Evolutionary conservation across 192 early-diverging fungal genomes (phyloP), one percentile per base, ranked within the genome.

Genomic region (Coemansia sp.): DNA sequence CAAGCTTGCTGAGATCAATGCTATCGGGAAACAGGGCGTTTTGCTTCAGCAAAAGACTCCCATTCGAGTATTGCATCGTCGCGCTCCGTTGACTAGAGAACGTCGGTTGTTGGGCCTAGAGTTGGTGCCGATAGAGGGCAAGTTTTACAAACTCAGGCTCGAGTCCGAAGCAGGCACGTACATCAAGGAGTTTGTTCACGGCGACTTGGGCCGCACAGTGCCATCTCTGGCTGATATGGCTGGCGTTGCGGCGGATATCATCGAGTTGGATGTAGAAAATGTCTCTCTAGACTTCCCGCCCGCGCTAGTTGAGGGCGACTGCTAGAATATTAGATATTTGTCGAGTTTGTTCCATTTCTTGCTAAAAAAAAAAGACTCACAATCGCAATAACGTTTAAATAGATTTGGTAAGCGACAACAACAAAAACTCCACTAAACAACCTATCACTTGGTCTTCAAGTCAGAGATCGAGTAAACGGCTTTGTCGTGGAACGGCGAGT

Each of bases 111-210:
- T 89, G 60, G 70, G 64, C 0, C 65, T 92, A 13, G 77, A 76
- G n/a, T 75, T 90, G 2, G 64, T 62, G 29, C 79, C 74, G 62
- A 33, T 90, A 3, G 76, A 87, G 62, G 79, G 76, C 2, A 74
- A 81, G 33, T 90, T 91, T 71, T 73, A 91, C 61, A 83, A 84
- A 2, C 79, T 94, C 1, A 82, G 89, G 53, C 68, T 98, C 69
- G 85, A 88, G 52, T 96, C 96, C 0, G 89, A 90, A 69, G 95
- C 96, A 13, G 96, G 96, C 13, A 92, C 95, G 1, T 87, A 86
- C 44, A 90, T 98, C 65, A 98, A 98, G 69, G 96, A 98, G 84
- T 98, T 97, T 90, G 87, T 96, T 2, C 95, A 96, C 68, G 92
- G 95, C n/a, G 96, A 98, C 83, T 71, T 90, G 18, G 95, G 95